Evolutionary conservation across 495 filamentous ascomycete genomes (phyloP).

Genomic region (Lasiosphaeria miniovina): DNA sequence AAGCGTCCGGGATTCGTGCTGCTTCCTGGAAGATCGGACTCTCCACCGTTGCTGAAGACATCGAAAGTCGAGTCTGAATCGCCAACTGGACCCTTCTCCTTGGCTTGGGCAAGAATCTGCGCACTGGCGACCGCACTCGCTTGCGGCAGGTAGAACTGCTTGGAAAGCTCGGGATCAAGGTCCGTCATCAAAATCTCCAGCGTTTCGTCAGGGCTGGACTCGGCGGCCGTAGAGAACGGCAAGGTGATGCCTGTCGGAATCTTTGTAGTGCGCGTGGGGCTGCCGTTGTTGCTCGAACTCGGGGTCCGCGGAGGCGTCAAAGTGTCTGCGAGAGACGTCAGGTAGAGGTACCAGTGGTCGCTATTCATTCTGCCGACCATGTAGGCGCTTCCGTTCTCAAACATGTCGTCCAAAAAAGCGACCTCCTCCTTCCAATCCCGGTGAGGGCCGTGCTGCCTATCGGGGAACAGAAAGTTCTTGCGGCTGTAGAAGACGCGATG

Average conservation of each 20-base stretch:
- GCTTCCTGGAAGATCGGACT: slow-evolving; percentile 47
- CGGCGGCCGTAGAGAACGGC: slow-evolving; percentile 42
- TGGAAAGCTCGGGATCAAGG: slow-evolving; percentile 84
- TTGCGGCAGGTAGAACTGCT: slow-evolving; percentile 93
- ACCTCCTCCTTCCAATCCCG: slow-evolving; percentile 98
- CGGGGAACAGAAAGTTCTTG: slow-evolving; percentile 96
- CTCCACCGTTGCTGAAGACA: slow-evolving; percentile 71
- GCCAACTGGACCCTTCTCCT: slow-evolving; percentile 49
- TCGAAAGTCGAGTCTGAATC: slow-evolving; percentile 60
- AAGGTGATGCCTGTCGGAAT: slow-evolving; percentile 68
- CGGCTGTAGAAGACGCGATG: slow-evolving; percentile 98
- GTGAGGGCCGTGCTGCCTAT: slow-evolving; percentile 91
- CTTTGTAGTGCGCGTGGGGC: slow-evolving; percentile 36
- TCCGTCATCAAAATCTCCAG: slow-evolving; percentile 98
- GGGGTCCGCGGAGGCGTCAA: slow-evolving; percentile 87
- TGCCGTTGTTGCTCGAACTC: slow-evolving; percentile 20
- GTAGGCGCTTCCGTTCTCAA: slow-evolving; percentile 91
- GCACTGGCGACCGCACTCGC: slow-evolving; percentile 85
- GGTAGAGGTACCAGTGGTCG: slow-evolving; percentile 98
- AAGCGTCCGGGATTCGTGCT: no score
- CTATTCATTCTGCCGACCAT: slow-evolving; percentile 99
- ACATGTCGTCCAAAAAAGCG: slow-evolving; percentile 81
- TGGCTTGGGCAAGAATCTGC: slow-evolving; percentile 55
- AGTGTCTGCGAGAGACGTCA: slow-evolving; percentile 74
- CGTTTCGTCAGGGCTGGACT: slow-evolving; percentile 72